phyloP scores from a whole-genome alignment of 2,329 filamentous ascomycete genomes.

The Podosphaera aphanis region DNA sequence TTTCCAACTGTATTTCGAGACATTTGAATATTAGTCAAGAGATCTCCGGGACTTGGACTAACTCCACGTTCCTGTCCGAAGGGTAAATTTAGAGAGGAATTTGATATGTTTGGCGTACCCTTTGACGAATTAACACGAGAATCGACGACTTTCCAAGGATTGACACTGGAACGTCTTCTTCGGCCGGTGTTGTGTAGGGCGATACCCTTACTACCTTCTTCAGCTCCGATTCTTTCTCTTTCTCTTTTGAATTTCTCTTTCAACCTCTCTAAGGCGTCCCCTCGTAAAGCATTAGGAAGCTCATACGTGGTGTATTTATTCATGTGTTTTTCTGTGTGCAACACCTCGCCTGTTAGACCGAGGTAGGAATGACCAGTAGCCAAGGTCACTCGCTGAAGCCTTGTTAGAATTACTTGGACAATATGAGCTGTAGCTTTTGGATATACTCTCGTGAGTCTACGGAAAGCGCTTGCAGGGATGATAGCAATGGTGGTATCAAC shows the following conservation, averaged over 20 bases:
- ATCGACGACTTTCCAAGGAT: slow-evolving; percentile 56
- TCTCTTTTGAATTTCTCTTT: slow-evolving; percentile 87
- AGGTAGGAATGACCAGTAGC: slow-evolving; percentile 89
- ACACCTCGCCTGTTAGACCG: slow-evolving; percentile 70
- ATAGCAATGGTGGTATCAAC: slow-evolving; percentile 96
- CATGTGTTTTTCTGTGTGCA: slow-evolving; percentile 85
- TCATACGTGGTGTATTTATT: slow-evolving; percentile 80
- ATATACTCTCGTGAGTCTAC: slow-evolving; percentile 76
- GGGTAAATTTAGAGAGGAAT: slow-evolving; percentile 14
- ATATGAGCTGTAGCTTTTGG: slow-evolving; percentile 94
- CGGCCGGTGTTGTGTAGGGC: slow-evolving; percentile 64
- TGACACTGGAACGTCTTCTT: slow-evolving; percentile 45
- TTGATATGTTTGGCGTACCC: slow-evolving; percentile 4
- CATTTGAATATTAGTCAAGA: slow-evolving; percentile 55
- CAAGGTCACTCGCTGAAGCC: slow-evolving; percentile 82
- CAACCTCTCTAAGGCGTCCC: slow-evolving; percentile 56
- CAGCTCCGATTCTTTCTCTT: slow-evolving; percentile 54
- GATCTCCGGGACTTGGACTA: slow-evolving; percentile 48
- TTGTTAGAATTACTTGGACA: slow-evolving; percentile 86
- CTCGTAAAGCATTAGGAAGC: slow-evolving; percentile 71
- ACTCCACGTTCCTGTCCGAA: slow-evolving; percentile 11
- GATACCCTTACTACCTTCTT: slow-evolving; percentile 77
- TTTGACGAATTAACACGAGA: slow-evolving; percentile 30
- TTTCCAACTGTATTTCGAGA: slow-evolving; percentile 33
- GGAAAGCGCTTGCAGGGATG: slow-evolving; percentile 88